Conservation (phyloP, 2,329 filamentous ascomycete species). For the Rutstroemia sp. region DNA sequence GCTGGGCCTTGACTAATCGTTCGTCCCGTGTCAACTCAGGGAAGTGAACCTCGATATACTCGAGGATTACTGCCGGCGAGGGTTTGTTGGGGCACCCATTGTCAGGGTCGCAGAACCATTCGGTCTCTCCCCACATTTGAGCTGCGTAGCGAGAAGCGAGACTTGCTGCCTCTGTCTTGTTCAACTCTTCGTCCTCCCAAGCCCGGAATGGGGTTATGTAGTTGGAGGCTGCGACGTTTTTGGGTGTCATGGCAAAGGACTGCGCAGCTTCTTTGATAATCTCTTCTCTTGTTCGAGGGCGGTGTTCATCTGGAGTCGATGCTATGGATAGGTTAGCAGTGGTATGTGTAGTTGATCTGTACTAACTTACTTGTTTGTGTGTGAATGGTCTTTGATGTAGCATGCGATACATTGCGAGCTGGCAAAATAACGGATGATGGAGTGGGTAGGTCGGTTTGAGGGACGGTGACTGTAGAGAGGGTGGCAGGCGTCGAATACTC, state of each 20-base stretch:
- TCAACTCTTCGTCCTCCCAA: neutral
- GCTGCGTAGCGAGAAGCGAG: neutral
- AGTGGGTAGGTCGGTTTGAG: too few relatives aligned
- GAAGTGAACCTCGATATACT: neutral
- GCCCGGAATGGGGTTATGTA: neutral
- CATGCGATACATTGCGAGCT: too few relatives aligned
- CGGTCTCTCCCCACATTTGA: neutral
- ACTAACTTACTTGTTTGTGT: too few relatives aligned
- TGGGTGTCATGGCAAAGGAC: neutral
- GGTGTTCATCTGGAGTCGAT: neutral
- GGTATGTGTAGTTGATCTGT: too few relatives aligned
- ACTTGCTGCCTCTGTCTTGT: neutral
- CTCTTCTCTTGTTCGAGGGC: neutral
- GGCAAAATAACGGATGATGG: too few relatives aligned
- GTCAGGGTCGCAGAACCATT: neutral
- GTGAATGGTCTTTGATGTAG: too few relatives aligned
- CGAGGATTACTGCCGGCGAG: neutral
- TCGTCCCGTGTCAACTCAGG: neutral
- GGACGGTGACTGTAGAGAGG: too few relatives aligned
- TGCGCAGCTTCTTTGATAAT: neutral
- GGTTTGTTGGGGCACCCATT: neutral
- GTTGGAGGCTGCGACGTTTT: neutral
- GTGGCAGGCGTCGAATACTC: too few relatives aligned
- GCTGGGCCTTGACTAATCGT: neutral
- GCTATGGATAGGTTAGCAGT: neutral